phyloP scores from a whole-genome alignment of 495 filamentous ascomycete species.

The Penicillium ucsense region DNA sequence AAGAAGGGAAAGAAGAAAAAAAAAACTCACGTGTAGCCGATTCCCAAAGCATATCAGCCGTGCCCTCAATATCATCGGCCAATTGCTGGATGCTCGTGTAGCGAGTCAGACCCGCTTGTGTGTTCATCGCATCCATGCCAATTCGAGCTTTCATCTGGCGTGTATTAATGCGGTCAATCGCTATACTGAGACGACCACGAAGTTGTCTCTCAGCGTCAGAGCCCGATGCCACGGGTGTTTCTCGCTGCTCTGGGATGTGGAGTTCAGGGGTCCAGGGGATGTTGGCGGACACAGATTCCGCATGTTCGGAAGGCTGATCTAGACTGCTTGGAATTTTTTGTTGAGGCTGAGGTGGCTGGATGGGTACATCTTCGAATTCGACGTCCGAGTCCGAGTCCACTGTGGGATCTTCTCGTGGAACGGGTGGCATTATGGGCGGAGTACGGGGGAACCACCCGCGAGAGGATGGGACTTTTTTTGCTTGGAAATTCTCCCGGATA shows the following conservation, averaged over 20 bases:
- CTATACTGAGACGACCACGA: constrained; percentile 9
- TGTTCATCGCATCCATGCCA: constrained; percentile 30
- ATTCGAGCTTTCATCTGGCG: constrained; percentile 55
- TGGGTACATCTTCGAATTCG: constrained; percentile 19
- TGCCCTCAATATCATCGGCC: constrained; percentile 55
- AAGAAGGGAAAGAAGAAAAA: no score
- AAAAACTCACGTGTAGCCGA: constrained; percentile 63
- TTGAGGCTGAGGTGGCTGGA: not conserved
- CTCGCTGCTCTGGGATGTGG: constrained; percentile 23
- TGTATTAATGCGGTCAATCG: constrained; percentile 13
- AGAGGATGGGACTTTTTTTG: no score
- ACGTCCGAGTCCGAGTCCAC: constrained; percentile 11
- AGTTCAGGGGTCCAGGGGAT: constrained; percentile 9
- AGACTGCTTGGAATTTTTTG: not conserved
- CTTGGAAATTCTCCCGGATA: no score
- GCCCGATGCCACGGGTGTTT: constrained; percentile 55
- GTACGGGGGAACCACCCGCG: not conserved
- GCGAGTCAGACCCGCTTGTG: constrained; percentile 42
- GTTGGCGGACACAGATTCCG: not conserved
- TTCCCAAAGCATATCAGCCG: constrained; percentile 74
- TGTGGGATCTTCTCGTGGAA: not conserved
- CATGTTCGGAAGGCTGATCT: not conserved
- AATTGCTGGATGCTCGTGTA: constrained; percentile 63
- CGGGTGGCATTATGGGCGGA: constrained; percentile 3
- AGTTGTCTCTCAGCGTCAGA: constrained; percentile 59